phyloP scores from a whole-genome alignment of 148 eudicot species.

The Dianthus caryophyllus region DNA sequence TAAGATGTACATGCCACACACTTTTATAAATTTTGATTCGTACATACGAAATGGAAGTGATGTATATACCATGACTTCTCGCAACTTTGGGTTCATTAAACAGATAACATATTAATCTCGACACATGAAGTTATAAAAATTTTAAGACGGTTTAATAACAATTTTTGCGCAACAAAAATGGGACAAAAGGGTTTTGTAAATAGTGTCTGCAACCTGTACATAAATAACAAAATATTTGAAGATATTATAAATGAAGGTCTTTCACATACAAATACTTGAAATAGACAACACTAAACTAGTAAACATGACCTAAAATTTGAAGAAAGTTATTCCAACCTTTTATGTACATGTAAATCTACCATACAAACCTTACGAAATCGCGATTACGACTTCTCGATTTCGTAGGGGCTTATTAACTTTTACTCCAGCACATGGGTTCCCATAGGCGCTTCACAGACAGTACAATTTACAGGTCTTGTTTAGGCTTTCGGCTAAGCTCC shows the following conservation, averaged over 20 bases:
- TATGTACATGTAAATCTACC: conserved; percentile 27
- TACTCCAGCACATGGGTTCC: neutral
- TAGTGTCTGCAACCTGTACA: neutral
- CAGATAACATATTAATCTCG: too few relatives aligned
- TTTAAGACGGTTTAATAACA: too few relatives aligned
- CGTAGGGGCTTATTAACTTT: neutral
- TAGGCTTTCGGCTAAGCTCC: conserved; percentile 90
- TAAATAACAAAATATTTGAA: neutral
- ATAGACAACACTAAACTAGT: conserved; percentile 5
- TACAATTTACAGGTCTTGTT: conserved; percentile 55
- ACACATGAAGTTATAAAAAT: too few relatives aligned
- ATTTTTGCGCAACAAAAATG: too few relatives aligned
- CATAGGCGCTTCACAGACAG: neutral
- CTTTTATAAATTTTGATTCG: too few relatives aligned
- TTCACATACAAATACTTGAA: conserved; percentile 22
- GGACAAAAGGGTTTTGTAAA: too few relatives aligned
- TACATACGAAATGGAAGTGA: too few relatives aligned
- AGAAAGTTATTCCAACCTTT: conserved; percentile 13
- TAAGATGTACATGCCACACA: too few relatives aligned
- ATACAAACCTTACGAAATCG: conserved; percentile 14
- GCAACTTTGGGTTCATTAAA: too few relatives aligned
- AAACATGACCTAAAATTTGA: conserved; percentile 18
- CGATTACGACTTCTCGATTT: too few relatives aligned
- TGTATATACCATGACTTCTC: too few relatives aligned
- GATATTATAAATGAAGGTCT: neutral